These are phyloP conservation scores for Eucommia ulmoides DNA, from an alignment of 257 asterid species.

Conservation along the genomic window DNA sequence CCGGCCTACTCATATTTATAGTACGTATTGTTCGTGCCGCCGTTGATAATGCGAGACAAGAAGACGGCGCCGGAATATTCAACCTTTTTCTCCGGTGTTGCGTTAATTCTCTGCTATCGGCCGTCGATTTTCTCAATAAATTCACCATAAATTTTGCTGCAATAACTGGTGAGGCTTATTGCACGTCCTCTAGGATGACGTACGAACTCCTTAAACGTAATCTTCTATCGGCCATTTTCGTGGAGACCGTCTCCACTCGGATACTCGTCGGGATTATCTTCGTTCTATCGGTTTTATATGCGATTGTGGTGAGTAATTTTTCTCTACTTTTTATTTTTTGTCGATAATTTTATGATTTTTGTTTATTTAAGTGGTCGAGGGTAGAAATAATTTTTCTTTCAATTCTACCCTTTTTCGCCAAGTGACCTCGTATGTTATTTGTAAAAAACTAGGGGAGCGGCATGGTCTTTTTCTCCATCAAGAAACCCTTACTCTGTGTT, in stretches of 20 bases:
- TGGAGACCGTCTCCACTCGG: slow-evolving; percentile 90
- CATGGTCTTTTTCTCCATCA: too few relatives aligned
- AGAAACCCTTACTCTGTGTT: too few relatives aligned
- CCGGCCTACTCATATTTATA: slow-evolving; percentile 49
- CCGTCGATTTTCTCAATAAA: slow-evolving; percentile 82
- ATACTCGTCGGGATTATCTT: slow-evolving; percentile 67
- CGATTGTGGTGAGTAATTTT: slow-evolving; percentile 52
- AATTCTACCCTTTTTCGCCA: too few relatives aligned
- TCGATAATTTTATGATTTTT: not conserved
- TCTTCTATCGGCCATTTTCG: slow-evolving; percentile 81
- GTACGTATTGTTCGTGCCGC: slow-evolving; percentile 67
- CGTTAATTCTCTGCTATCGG: slow-evolving; percentile 51
- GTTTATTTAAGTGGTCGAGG: not conserved
- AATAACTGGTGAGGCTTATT: slow-evolving; percentile 92
- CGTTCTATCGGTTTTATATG: slow-evolving; percentile 74
- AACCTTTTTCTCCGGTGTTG: slow-evolving; percentile 68
- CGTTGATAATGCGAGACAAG: slow-evolving; percentile 87
- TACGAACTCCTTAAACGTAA: slow-evolving; percentile 89
- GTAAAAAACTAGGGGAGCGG: too few relatives aligned
- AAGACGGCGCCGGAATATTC: slow-evolving; percentile 66
- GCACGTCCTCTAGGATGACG: slow-evolving; percentile 80
- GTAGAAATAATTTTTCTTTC: not conserved
- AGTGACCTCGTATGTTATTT: too few relatives aligned
- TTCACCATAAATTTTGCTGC: slow-evolving; percentile 88
- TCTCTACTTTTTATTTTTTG: too few relatives aligned